A percentile compares a stretch with the other conserved stretches of the same genome.
These are phyloP conservation scores for Lachnellula cervina DNA, from an alignment of 2,329 filamentous ascomycete genomes.

Conservation along the genomic window DNA sequence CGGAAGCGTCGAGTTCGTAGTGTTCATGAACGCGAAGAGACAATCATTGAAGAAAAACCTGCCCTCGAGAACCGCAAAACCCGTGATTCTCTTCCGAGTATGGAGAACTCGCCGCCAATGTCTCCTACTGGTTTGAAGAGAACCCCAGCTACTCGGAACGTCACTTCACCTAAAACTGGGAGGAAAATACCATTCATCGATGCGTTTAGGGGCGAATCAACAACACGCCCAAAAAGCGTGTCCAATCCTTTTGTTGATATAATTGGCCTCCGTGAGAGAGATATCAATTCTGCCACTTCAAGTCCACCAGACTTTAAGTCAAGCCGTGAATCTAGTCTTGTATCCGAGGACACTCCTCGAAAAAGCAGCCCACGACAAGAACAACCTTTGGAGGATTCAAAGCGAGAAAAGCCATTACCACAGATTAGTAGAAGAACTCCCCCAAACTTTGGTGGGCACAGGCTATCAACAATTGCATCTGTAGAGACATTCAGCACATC, in stretches of 20 bases:
- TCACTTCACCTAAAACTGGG: constrained; percentile 44
- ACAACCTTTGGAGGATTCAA: constrained; percentile 11
- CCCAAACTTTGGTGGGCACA: constrained; percentile 23
- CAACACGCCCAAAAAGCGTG: constrained; percentile 15
- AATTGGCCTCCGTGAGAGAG: constrained; percentile 19
- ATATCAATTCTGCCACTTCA: constrained; percentile 11
- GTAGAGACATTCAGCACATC: constrained; percentile 15
- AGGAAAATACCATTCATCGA: constrained; percentile 52
- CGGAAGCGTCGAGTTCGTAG: constrained; percentile 12
- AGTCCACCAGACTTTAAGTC: constrained; percentile 6
- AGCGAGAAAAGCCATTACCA: constrained; percentile 12
- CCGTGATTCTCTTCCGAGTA: constrained; percentile 28
- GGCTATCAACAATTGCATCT: constrained; percentile 29
- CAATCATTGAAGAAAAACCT: constrained; percentile 27
- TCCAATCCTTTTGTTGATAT: constrained; percentile 22
- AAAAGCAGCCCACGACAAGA: constrained; percentile 10
- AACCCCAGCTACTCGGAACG: constrained; percentile 49
- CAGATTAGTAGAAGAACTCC: constrained; percentile 16
- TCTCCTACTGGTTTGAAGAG: constrained; percentile 44
- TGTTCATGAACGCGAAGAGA: constrained; percentile 23
- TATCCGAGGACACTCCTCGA: constrained; percentile 8
- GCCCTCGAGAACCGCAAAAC: constrained; percentile 19
- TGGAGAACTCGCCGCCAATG: constrained; percentile 17
- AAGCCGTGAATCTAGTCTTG: constrained; percentile 6
- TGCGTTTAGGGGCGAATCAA: constrained; percentile 59